Conservation (phyloP, 768 basidiomycete genomes). For the Russula abietina region DNA sequence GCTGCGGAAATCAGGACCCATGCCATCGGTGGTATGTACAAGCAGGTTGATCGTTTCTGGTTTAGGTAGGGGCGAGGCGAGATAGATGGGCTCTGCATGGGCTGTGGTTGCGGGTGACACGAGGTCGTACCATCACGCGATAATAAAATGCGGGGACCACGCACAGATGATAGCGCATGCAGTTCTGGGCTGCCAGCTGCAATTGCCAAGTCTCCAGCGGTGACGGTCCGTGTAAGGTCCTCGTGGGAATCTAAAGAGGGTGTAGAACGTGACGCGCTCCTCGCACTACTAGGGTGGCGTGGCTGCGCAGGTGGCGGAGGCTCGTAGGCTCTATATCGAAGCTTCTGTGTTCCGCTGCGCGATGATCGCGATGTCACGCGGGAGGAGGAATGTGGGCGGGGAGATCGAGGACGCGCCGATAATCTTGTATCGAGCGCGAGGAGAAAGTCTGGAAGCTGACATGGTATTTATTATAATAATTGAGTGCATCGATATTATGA, state of each 20-base stretch:
- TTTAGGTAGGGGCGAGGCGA: conserved; percentile 9
- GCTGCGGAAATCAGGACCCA: not conserved
- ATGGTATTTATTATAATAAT: not conserved
- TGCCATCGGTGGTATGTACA: not conserved
- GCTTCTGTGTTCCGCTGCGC: conserved; percentile 38
- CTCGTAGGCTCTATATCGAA: conserved; percentile 69
- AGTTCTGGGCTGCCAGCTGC: conserved; percentile 25
- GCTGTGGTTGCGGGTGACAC: not conserved
- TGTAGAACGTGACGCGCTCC: conserved; percentile 34
- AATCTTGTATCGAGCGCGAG: conserved; percentile 39
- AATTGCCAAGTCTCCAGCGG: conserved; percentile 25
- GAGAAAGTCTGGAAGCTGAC: conserved; percentile 68
- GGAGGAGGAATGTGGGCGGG: conserved; percentile 17
- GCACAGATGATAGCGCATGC: conserved; percentile 17
- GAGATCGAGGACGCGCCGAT: conserved; percentile 25
- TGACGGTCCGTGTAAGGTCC: conserved; percentile 26
- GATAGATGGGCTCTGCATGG: not conserved
- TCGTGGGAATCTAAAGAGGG: conserved; percentile 33
- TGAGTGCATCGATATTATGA: conserved; percentile 3
- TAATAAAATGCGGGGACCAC: not conserved
- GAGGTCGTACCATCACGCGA: not conserved
- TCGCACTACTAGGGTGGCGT: conserved; percentile 31
- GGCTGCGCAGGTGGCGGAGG: conserved; percentile 44
- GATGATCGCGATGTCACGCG: conserved; percentile 28
- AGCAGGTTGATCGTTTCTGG: not conserved